Evolutionary conservation across 2,329 filamentous ascomycete species (phyloP), one percentile per base, ranked within the genome.

Genomic region (Aspergillus carbonarius): DNA sequence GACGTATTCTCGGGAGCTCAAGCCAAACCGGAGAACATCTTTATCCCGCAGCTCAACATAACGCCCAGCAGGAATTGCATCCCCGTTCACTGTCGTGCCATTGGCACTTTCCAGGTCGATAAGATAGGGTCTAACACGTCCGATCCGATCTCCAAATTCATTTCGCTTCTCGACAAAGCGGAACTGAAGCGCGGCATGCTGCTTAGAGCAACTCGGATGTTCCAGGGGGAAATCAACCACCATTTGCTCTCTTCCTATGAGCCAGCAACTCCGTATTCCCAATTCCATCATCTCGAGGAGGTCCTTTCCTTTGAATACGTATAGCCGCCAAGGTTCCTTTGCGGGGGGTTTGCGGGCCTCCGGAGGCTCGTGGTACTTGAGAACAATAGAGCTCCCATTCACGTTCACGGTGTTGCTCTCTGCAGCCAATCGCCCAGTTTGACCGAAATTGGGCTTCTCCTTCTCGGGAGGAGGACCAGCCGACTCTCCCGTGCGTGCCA

Each of bases 121-220:
- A 8, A 98, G 74, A 76, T 98, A 99, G 0, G 93, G 93, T 77
- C 86, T 89, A 47, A 93, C 90, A 61, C 82, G 88, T 20, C 90
- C 91, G 58, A 88, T 82, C 70, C 88, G 90, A 72, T 97, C 93
- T 20, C 92, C 93, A 72, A 85, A 96, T 76, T 97, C 92, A 67
- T 96, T 92, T 61, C 85, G 85, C 76, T 89, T 92, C 69, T 92
- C 90, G 18, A 89, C 85, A 71, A 92, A 88, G 37, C 95, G 87
- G 70, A 99, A 99, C 73, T 99, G 95, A 44, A 99, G 84, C 8
- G 93, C 95, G 0, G 93, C 93, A 74, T 99, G 95, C 76, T 99
- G 95, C 75, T 96, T 96, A 73, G 92, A 96, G 69, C 92, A 87
- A 74, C 92, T 97, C 0, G 93, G 92, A 72, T 99, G 93, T 70